These are phyloP conservation scores for Tricholoma hemisulphureum DNA, from an alignment of 768 basidiomycete species.

Conservation along the genomic window DNA sequence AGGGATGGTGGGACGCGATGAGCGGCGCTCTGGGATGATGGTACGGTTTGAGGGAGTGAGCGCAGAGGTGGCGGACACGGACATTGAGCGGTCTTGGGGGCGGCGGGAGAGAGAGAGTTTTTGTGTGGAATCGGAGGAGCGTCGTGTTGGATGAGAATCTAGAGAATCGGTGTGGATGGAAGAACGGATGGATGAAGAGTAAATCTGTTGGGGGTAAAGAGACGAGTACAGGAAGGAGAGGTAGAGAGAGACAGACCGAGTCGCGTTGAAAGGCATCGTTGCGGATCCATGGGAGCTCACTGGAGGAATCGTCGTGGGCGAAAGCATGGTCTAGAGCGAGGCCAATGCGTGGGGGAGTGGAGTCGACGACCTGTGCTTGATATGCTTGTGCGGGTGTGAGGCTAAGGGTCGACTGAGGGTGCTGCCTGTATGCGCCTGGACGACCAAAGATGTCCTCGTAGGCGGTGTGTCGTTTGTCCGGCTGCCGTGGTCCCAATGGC, in stretches of 20 bases:
- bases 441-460: constrained; percentile 89
- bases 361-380: constrained; percentile 67
- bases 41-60: constrained; percentile 43
- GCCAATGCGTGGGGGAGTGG: constrained; percentile 33
- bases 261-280: too few species aligned
- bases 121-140: constrained; percentile 70
- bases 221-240: constrained; percentile 42
- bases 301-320: too few species aligned
- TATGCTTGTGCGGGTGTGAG: constrained; percentile 80
- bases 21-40: constrained; percentile 37
- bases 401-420: constrained; percentile 35
- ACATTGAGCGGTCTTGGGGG: constrained; percentile 70
- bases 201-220: constrained; percentile 52
- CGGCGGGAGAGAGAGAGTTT: constrained; percentile 49
- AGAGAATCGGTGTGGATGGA: constrained; percentile 41
- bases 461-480: constrained; percentile 75
- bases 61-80: constrained; percentile 64
- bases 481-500: constrained; percentile 57
- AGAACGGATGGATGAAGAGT: constrained; percentile 39
- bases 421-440: constrained; percentile 45
- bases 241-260: too few species aligned
- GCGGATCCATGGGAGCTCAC: too few species aligned
- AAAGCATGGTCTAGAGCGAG: constrained; percentile 48
- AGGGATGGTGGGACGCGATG: constrained; percentile 33
- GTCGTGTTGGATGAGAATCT: constrained; percentile 37